Base-by-base conservation (phyloP, 495 filamentous ascomycete species). In the Hyaloscypha finlandica region DNA sequence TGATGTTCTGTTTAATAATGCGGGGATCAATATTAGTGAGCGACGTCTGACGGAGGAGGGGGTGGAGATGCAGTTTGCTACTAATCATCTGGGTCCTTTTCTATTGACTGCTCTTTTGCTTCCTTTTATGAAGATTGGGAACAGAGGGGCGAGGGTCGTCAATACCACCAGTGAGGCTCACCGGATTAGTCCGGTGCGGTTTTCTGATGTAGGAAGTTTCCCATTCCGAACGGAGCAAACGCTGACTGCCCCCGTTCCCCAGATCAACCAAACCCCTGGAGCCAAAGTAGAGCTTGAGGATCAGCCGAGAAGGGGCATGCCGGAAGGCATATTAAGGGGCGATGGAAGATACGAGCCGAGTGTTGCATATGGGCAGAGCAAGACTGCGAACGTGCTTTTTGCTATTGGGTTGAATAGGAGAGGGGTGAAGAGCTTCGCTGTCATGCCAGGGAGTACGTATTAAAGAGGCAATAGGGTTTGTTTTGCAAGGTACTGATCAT, bases 51-150 rank as follows among this genome's bases (percentile, higher is more conserved):
- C 56, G 8, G 8, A 32, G 31, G 71, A 68, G 1, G 80, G 81
- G 9, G 74, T 83, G 53, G 88, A 90, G 70, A 75, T 80, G 52
- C 87, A 90, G 68, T 78, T 91, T 16, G 87, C 80, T 14, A 81
- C 83, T 32, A 88, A 86, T 73, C 81, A 87, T 68, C 75, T 87
- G 5, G 85, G 84, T 19, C 87, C 88, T 66, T 87, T 86, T 64
- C 69, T 89, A 9, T 74, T 89, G 30, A 85, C 84, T 20, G 85
- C 84, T 67, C 71, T 81, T 64, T 74, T 89, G 51, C 77, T 86
- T 6, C 70, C 66, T 9, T 30, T 68, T 6, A 9, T 66, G 6
- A 16, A 4, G 1, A 31, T 3, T 56, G 20, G 22, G 8, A 33
- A 25, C 2, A 42, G 32, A 4, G 33, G 35, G 22, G 57, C 25